Evolutionary conservation across 192 early-diverging fungal genomes (phyloP).

Genomic region (Ambispora gerdemannii): DNA sequence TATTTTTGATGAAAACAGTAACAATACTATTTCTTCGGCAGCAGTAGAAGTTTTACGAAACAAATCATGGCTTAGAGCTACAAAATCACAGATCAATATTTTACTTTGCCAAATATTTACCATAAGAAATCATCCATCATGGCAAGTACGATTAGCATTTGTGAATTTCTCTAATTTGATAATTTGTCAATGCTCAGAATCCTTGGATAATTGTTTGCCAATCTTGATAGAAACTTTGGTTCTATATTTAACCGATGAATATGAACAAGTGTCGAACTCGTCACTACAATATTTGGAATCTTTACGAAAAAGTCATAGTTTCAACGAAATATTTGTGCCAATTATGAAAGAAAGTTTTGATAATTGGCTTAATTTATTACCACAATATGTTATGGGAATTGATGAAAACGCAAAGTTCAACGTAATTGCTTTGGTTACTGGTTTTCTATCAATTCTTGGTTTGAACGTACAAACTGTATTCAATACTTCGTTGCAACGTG

Average conservation of each 20-base stretch:
- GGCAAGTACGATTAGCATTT: conserved; percentile 36
- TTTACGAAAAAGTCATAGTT: conserved; percentile 2
- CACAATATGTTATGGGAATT: conserved; percentile 35
- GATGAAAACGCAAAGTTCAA: conserved; percentile 37
- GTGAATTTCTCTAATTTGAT: conserved; percentile 36
- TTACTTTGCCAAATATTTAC: conserved; percentile 33
- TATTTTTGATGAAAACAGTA: not conserved
- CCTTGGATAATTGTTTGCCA: conserved; percentile 34
- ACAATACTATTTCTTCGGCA: not conserved
- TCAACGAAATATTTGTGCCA: conserved; percentile 30
- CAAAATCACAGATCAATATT: conserved; percentile 30
- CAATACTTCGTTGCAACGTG: conserved; percentile 27
- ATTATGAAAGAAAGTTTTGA: conserved; percentile 41
- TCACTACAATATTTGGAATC: conserved; percentile 26
- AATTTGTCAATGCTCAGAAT: conserved; percentile 33
- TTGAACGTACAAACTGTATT: conserved; percentile 34
- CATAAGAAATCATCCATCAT: conserved; percentile 38
- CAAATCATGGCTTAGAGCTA: conserved; percentile 33
- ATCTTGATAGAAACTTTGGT: conserved; percentile 40
- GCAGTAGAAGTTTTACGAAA: conserved; percentile 11
- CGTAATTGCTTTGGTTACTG: conserved; percentile 35
- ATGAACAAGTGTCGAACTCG: conserved; percentile 32
- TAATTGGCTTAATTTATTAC: conserved; percentile 33
- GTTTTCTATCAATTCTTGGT: conserved; percentile 34
- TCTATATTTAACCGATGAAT: conserved; percentile 37